A percentile compares a stretch with the other conserved stretches of the same genome.
Conservation (phyloP, 2,329 filamentous ascomycete genomes). For the Dothidotthia symphoricarpi region DNA sequence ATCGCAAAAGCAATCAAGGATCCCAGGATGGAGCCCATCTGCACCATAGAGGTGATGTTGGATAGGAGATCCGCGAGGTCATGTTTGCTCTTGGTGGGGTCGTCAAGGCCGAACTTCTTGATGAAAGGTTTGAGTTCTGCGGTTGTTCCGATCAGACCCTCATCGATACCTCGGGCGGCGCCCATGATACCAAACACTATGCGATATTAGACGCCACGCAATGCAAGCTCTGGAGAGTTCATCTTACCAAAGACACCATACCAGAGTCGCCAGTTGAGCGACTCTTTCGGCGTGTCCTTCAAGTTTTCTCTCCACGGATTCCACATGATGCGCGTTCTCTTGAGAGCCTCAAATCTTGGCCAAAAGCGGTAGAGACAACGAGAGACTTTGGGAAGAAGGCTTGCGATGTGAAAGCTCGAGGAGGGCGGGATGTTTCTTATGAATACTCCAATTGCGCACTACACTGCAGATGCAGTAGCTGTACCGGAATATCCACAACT, state of each 20-base stretch:
- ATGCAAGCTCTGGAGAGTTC: too few relatives aligned
- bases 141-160: slow-evolving; percentile 73
- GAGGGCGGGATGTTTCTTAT: too few relatives aligned
- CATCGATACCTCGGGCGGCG: slow-evolving; percentile 74
- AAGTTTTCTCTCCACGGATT: slow-evolving; percentile 48
- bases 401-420: too few relatives aligned
- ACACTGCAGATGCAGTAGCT: too few relatives aligned
- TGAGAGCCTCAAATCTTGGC: too few relatives aligned
- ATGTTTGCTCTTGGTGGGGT: slow-evolving; percentile 26
- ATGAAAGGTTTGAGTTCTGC: slow-evolving; percentile 43
- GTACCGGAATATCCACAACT: too few relatives aligned
- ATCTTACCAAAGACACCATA: slow-evolving; percentile 61
- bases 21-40: slow-evolving; percentile 72
- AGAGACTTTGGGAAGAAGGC: too few relatives aligned
- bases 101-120: slow-evolving; percentile 40
- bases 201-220: slow-evolving; percentile 3
- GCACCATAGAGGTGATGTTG: slow-evolving; percentile 80
- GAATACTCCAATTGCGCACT: too few relatives aligned
- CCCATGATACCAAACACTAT: slow-evolving; percentile 68
- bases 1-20: slow-evolving; percentile 60
- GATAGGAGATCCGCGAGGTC: slow-evolving; percentile 42
- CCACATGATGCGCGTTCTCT: slow-evolving; percentile 26
- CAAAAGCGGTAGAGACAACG: too few relatives aligned
- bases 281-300: slow-evolving; percentile 65
- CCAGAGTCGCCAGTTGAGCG: slow-evolving; percentile 77